These are phyloP conservation scores for Aspergillus haitiensis DNA, from an alignment of 495 filamentous ascomycete species.

Conservation along the genomic window DNA sequence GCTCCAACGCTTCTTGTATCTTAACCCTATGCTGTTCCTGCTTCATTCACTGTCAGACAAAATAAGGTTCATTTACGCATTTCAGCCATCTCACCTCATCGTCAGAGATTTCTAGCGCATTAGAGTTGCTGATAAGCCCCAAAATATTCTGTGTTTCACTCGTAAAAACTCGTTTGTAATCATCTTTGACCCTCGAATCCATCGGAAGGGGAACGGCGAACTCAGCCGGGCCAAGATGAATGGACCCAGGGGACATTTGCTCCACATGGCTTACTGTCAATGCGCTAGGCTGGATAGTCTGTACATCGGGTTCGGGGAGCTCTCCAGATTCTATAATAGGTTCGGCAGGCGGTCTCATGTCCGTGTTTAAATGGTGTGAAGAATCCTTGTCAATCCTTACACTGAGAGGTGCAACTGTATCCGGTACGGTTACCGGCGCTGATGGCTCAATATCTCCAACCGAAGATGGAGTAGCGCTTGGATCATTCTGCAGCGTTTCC, in stretches of 20 bases:
- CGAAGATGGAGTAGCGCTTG: constrained; percentile 43
- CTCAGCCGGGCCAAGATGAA: constrained; percentile 44
- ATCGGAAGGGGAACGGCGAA: constrained; percentile 48
- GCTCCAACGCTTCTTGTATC: constrained; percentile 41
- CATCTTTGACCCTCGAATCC: constrained; percentile 47
- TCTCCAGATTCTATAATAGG: constrained; percentile 27
- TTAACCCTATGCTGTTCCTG: constrained; percentile 27
- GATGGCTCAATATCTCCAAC: constrained; percentile 44
- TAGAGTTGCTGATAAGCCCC: constrained; percentile 29
- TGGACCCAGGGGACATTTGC: constrained; percentile 36
- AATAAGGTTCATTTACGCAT: neutral
- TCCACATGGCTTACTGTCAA: constrained; percentile 37
- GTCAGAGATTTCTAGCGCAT: constrained; percentile 14
- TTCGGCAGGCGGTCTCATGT: constrained; percentile 19
- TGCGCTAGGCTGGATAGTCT: constrained; percentile 47
- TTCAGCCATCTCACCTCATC: constrained; percentile 25
- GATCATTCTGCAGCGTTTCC: constrained; percentile 18
- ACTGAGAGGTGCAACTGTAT: constrained; percentile 41
- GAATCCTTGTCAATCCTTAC: constrained; percentile 34
- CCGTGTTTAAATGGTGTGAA: constrained; percentile 15
- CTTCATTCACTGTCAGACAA: constrained; percentile 21
- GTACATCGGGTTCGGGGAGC: constrained; percentile 22
- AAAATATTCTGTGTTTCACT: constrained; percentile 29
- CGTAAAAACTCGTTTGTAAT: constrained; percentile 40
- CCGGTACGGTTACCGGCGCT: constrained; percentile 29